Conservation (phyloP, 768 basidiomycete species). For the Coprinopsis marcescibilis region DNA sequence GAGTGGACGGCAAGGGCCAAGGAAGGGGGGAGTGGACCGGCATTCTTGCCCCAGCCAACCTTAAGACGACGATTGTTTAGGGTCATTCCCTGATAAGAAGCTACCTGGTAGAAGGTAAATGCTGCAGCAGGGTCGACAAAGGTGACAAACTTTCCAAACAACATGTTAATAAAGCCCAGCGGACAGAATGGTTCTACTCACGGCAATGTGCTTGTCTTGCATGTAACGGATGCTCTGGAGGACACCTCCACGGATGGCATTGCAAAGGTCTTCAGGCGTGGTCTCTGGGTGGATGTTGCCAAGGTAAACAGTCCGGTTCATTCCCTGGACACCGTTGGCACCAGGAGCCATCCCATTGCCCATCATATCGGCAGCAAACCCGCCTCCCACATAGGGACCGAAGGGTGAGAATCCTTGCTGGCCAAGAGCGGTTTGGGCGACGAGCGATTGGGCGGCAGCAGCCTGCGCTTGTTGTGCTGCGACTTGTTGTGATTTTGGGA, state of each 20-base stretch:
- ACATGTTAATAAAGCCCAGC: slow-evolving; percentile 4
- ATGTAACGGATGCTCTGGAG: slow-evolving; percentile 93
- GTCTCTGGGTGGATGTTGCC: slow-evolving; percentile 98
- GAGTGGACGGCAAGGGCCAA: slow-evolving; percentile 85
- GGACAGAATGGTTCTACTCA: slow-evolving; percentile 36
- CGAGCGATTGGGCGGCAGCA: slow-evolving; percentile 70
- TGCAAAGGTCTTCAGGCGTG: slow-evolving; percentile 90
- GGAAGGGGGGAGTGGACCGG: slow-evolving; percentile 78
- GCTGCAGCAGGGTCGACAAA: slow-evolving; percentile 94
- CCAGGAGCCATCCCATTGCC: slow-evolving; percentile 27
- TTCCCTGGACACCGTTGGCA: slow-evolving; percentile 37
- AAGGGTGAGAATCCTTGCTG: slow-evolving; percentile 40
- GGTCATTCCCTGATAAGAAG: slow-evolving; percentile 82
- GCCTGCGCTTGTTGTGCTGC: slow-evolving; percentile 84
- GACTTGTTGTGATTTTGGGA: slow-evolving; percentile 91
- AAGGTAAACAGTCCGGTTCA: slow-evolving; percentile 92
- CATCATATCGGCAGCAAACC: slow-evolving; percentile 38
- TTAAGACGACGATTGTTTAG: slow-evolving; percentile 93
- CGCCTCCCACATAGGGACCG: slow-evolving; percentile 41
- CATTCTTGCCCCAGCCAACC: slow-evolving; percentile 97
- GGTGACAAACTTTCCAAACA: slow-evolving; percentile 70
- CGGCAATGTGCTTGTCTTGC: slow-evolving; percentile 96
- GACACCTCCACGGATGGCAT: slow-evolving; percentile 94
- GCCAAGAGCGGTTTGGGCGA: slow-evolving; percentile 49
- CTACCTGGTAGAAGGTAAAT: slow-evolving; percentile 90